Percentiles rank a stretch among this genome's conserved stretches.
These are phyloP conservation scores for Ehretia macrophylla DNA, from an alignment of 257 asterid species.

Conservation along the genomic window DNA sequence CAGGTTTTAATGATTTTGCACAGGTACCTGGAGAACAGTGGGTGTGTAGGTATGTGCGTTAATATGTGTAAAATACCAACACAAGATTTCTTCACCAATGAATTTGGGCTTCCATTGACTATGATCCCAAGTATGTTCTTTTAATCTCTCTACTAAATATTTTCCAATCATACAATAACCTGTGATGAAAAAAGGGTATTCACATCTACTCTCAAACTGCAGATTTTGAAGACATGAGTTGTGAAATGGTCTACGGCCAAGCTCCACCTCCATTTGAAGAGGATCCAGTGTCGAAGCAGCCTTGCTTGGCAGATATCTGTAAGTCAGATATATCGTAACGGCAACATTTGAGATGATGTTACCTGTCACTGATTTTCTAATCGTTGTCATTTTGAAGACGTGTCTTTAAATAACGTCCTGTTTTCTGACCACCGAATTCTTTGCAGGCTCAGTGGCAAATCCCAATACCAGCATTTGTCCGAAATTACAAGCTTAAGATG, in stretches of 20 bases:
- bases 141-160: neutral
- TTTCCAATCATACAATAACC: neutral
- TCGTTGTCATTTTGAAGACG: too few relatives aligned
- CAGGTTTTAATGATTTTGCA: neutral
- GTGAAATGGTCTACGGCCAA: conserved; percentile 92
- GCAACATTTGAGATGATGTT: too few relatives aligned
- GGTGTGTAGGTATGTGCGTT: conserved; percentile 91
- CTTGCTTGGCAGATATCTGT: conserved; percentile 69
- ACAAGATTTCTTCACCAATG: conserved; percentile 93
- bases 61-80: conserved; percentile 98
- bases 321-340: conserved; percentile 9
- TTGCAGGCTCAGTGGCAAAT: conserved; percentile 71
- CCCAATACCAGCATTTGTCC: conserved; percentile 56
- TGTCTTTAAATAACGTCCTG: too few relatives aligned
- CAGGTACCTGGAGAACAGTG: conserved; percentile 94
- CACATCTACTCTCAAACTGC: neutral
- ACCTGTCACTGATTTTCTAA: too few relatives aligned
- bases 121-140: conserved; percentile 73
- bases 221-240: conserved; percentile 98
- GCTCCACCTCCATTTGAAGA: conserved; percentile 73
- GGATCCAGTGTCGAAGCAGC: conserved; percentile 72
- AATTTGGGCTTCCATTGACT: conserved; percentile 93
- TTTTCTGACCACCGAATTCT: neutral
- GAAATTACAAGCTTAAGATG: conserved; percentile 45
- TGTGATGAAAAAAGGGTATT: neutral